Conservation (phyloP, 2,329 filamentous ascomycete species). For the Davidsoniella eucalypti region DNA sequence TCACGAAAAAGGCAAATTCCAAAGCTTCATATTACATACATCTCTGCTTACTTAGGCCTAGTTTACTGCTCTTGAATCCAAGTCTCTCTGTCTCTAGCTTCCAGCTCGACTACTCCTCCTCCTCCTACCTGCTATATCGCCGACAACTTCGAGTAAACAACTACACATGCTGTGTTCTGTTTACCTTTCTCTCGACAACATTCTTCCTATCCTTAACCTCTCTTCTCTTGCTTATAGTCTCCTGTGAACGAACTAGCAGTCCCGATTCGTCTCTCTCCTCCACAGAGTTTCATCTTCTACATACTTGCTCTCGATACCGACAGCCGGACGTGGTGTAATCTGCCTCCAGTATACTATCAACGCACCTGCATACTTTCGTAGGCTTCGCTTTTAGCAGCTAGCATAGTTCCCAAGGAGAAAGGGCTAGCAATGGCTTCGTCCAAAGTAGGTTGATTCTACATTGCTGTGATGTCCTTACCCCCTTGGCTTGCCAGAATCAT, state of each 20-base stretch:
- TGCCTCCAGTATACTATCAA: not conserved
- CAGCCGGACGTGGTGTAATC: slow-evolving; percentile 2
- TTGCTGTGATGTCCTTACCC: slow-evolving; percentile 13
- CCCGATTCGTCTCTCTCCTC: not conserved
- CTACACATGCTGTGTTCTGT: slow-evolving; percentile 13
- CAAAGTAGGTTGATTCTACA: slow-evolving; percentile 13
- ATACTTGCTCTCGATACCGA: not conserved
- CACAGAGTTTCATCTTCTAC: not conserved
- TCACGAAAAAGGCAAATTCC: not conserved
- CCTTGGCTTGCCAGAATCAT: slow-evolving; percentile 10
- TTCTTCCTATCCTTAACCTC: not conserved
- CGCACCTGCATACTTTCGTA: slow-evolving; percentile 9
- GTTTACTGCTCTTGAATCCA: no score
- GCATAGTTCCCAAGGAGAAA: slow-evolving; percentile 13
- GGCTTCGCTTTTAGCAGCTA: slow-evolving; percentile 12
- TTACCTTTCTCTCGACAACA: not conserved
- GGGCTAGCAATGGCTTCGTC: slow-evolving; percentile 14
- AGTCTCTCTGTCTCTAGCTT: not conserved
- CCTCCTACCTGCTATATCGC: not conserved
- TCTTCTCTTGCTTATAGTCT: not conserved
- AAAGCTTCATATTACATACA: not conserved
- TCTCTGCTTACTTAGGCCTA: no score
- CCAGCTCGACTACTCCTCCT: not conserved
- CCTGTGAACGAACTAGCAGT: not conserved
- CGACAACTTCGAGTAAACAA: not conserved